A percentile compares a stretch with the other conserved stretches of the same genome.
Evolutionary conservation across 2,329 filamentous ascomycete genomes (phyloP).

Genomic region (Xylariaceae sp.): DNA sequence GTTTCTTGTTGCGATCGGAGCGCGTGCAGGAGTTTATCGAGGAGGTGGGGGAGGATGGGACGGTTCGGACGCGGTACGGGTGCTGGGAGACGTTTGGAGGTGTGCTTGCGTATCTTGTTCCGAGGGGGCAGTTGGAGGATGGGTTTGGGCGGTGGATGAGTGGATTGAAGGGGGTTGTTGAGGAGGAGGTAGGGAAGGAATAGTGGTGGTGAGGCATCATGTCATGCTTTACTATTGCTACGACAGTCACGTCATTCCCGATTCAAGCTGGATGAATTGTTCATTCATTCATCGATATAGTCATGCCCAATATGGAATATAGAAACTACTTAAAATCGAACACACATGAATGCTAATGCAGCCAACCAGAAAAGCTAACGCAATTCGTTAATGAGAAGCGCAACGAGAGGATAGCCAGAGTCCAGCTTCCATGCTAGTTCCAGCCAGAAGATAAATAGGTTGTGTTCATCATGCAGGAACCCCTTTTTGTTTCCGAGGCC

Average conservation of each 20-base stretch:
- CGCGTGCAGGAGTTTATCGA: constrained; percentile 20
- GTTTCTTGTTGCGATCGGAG: constrained; percentile 17
- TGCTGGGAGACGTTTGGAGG: constrained; percentile 20
- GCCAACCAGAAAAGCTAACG: no score
- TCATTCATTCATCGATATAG: neutral
- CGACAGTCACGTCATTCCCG: no score
- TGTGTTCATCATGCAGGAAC: no score
- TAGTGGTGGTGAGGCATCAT: no score
- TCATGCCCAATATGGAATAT: neutral
- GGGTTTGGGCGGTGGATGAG: constrained; percentile 17
- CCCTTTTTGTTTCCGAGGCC: no score
- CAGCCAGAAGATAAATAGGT: no score
- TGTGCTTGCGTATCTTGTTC: constrained; percentile 9
- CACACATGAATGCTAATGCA: no score
- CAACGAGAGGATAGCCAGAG: no score
- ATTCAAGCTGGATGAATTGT: no score
- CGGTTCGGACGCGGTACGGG: constrained; percentile 4
- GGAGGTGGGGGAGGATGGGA: neutral
- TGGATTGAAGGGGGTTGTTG: constrained; percentile 14
- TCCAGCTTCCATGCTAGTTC: no score
- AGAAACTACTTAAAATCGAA: neutral
- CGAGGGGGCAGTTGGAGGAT: constrained; percentile 12
- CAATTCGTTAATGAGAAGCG: no score
- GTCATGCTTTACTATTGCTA: neutral
- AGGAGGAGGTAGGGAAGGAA: no score